These are phyloP conservation scores for Sisymbrium irio DNA, from an alignment of 345 rosid genomes.

Conservation along the genomic window DNA sequence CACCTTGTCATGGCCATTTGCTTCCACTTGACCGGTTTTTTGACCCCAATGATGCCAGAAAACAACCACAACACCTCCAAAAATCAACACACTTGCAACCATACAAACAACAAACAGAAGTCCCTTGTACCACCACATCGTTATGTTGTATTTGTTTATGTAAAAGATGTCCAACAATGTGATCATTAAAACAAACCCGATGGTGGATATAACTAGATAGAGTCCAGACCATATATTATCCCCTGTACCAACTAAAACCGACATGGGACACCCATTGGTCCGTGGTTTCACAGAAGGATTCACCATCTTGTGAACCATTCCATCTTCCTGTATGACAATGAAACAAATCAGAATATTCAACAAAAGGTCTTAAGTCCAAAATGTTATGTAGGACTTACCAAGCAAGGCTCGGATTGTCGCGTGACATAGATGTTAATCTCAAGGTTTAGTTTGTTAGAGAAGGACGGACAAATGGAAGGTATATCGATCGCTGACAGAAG, in stretches of 20 bases:
- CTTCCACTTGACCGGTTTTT: conserved; percentile 17
- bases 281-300: conserved; percentile 36
- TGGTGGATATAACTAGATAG: conserved; percentile 50
- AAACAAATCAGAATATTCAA: not conserved
- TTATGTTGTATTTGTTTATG: conserved; percentile 50
- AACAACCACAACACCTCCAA: conserved; percentile 67
- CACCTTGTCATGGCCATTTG: conserved; percentile 12
- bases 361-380: not conserved
- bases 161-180: conserved; percentile 52
- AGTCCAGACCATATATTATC: conserved; percentile 71
- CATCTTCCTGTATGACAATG: conserved; percentile 69
- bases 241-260: conserved; percentile 77
- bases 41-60: conserved; percentile 74
- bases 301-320: conserved; percentile 31
- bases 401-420: conserved; percentile 60
- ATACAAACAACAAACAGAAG: conserved; percentile 62
- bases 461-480: conserved; percentile 59
- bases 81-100: conserved; percentile 56
- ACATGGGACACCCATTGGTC: conserved; percentile 52
- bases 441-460: conserved; percentile 51
- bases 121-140: conserved; percentile 86
- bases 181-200: conserved; percentile 52
- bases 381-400: conserved; percentile 45
- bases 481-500: conserved; percentile 59
- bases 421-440: conserved; percentile 64